Evolutionary conservation across 805 yeast species (phyloP), one percentile per base, ranked within the genome.

Genomic region (Candida sakaeoensis): DNA sequence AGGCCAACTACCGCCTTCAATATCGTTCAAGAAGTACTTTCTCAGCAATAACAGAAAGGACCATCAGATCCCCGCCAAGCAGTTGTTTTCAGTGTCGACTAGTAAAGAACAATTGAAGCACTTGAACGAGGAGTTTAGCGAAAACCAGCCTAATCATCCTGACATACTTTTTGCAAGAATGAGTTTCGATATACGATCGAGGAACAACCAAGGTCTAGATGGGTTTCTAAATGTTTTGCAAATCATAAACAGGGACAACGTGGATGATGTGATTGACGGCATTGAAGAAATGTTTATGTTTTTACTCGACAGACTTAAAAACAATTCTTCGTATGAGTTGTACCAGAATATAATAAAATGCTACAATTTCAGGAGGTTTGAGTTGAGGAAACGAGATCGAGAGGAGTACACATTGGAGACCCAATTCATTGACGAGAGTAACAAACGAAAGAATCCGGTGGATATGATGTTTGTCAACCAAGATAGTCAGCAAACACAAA

Each of bases 81-180:
- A 32, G 12, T 31, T 32, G 19, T 38, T 38, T 17, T 18, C 33
- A 10, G n/a, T n/a, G 12, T 38, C 41, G 32, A 12, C 32, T 6
- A 30, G 24, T 25, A 3, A 3, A 4, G 22, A 30, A 27, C 41
- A 38, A 23, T 32, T 30, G 21, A 9, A 10, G n/a, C 18, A 22
- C n/a, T 23, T 27, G 3, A 7, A 22, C 5, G 10, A 18, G 3
- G 26, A 32, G 16, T 24, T n/a, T 15, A 14, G 8, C 6, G 3
- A 4, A 3, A 37, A 14, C 8, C 10, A 5, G 9, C 23, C 17
- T 3, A 37, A 29, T 14, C 14, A 14, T 19, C n/a, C 28, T 12
- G 28, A 19, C 5, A 5, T 24, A 3, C 9, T 32, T 3, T 15
- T 37, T 8, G 41, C 36, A 3, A 25, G 41, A 10, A 4, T 38